phyloP scores from a whole-genome alignment of 768 basidiomycete genomes.

The Lactarius deliciosus region DNA sequence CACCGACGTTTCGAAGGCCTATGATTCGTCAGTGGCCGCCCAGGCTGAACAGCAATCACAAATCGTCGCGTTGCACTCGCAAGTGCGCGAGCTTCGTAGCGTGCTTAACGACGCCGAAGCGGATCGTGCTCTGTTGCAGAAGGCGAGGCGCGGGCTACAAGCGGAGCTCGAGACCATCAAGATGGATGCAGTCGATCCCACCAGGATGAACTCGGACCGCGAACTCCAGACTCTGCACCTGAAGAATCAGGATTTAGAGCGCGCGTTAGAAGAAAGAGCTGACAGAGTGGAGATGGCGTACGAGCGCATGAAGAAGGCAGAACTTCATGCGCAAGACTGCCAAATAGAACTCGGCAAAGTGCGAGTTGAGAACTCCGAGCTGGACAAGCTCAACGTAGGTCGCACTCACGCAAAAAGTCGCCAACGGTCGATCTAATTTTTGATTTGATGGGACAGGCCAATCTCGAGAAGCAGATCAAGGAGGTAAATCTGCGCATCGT shows the following conservation, averaged over 20 bases:
- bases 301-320: slow-evolving; percentile 81
- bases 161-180: slow-evolving; percentile 81
- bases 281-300: slow-evolving; percentile 70
- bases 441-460: slow-evolving; percentile 49
- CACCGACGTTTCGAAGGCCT: slow-evolving; percentile 67
- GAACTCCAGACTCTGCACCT: slow-evolving; percentile 74
- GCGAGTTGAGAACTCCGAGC: slow-evolving; percentile 75
- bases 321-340: slow-evolving; percentile 69
- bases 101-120: slow-evolving; percentile 86
- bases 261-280: slow-evolving; percentile 73
- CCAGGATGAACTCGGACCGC: slow-evolving; percentile 66
- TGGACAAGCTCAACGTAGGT: slow-evolving; percentile 75
- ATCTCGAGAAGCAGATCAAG: slow-evolving; percentile 81
- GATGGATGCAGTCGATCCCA: slow-evolving; percentile 68
- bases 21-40: slow-evolving; percentile 65
- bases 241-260: slow-evolving; percentile 79
- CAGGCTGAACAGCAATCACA: slow-evolving; percentile 83
- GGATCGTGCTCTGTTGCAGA: slow-evolving; percentile 74
- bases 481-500: slow-evolving; percentile 81
- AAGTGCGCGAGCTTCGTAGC: slow-evolving; percentile 77
- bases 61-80: slow-evolving; percentile 79
- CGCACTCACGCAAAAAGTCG: slow-evolving; percentile 22
- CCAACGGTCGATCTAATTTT: slow-evolving; percentile 1
- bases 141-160: slow-evolving; percentile 77
- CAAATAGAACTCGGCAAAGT: slow-evolving; percentile 74